A percentile compares a stretch with the other conserved stretches of the same genome.
Evolutionary conservation across 257 asterid genomes (phyloP).

Genomic region (Capsicum rhomboideum): DNA sequence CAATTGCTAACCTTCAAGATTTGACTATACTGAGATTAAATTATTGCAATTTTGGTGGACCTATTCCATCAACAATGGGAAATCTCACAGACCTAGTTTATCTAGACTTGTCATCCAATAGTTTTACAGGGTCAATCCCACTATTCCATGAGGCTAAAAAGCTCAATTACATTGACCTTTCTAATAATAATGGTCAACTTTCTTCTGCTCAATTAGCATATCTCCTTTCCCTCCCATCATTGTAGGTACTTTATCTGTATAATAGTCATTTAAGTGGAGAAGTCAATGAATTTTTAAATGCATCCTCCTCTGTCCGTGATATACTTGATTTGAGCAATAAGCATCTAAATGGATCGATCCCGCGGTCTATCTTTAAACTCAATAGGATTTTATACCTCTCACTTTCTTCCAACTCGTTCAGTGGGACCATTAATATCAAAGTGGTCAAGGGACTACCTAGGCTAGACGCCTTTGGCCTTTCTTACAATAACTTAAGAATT

Average conservation of each 20-base stretch:
- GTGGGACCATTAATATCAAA: slow-evolving; percentile 20
- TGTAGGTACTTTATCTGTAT: neutral
- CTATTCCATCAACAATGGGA: neutral
- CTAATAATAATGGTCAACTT: slow-evolving; percentile 8
- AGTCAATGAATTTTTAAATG: neutral
- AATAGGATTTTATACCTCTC: neutral
- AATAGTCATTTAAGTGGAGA: slow-evolving; percentile 8
- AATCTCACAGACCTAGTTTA: neutral
- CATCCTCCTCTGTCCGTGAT: neutral
- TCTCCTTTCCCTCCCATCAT: slow-evolving; percentile 4
- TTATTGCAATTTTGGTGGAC: neutral
- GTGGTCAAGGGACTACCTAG: neutral
- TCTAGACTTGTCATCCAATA: slow-evolving; percentile 5
- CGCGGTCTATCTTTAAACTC: slow-evolving; percentile 10
- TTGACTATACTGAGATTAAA: neutral
- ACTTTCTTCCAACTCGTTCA: slow-evolving; percentile 16
- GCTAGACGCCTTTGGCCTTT: slow-evolving; percentile 19
- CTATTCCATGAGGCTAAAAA: neutral
- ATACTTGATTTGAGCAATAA: slow-evolving; percentile 13
- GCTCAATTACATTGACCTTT: slow-evolving; percentile 1
- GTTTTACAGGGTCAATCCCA: slow-evolving; percentile 6
- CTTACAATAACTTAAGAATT: slow-evolving; percentile 22
- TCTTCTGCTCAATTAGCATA: slow-evolving; percentile 6
- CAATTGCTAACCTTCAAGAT: slow-evolving; percentile 5
- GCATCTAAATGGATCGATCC: slow-evolving; percentile 7